Evolutionary conservation across 345 rosid species (phyloP).

Genomic region (Ceriops decandra): DNA sequence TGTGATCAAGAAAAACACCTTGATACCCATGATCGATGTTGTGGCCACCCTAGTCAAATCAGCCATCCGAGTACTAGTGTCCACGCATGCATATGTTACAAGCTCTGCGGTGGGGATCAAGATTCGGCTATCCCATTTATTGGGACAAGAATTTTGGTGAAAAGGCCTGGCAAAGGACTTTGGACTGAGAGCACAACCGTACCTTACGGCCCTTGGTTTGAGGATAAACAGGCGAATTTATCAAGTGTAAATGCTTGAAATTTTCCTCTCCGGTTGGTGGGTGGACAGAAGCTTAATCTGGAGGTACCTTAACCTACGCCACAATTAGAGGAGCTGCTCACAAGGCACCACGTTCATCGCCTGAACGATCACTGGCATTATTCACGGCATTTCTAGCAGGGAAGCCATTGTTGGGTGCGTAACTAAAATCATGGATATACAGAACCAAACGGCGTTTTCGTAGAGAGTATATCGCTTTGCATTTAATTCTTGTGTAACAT

Average conservation of each 20-base stretch:
- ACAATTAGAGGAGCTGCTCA: conserved; percentile 24
- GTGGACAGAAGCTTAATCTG: conserved; percentile 21
- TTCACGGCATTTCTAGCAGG: conserved; percentile 8
- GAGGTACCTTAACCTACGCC: conserved; percentile 5
- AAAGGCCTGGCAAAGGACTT: conserved; percentile 3
- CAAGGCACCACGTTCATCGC: conserved; percentile 13
- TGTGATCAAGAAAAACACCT: background rate
- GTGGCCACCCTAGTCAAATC: background rate
- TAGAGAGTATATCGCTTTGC: too few species aligned
- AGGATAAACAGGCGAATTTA: conserved; percentile 15
- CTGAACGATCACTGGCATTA: conserved; percentile 9
- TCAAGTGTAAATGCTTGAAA: too few species aligned
- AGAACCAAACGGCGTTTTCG: too few species aligned
- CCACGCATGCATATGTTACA: background rate
- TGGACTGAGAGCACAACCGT: conserved; percentile 9
- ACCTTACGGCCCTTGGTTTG: conserved; percentile 13
- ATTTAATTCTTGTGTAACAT: too few species aligned
- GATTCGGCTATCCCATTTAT: conserved; percentile 20
- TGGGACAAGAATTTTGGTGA: conserved; percentile 5
- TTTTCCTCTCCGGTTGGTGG: conserved; percentile 13
- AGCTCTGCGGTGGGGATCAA: conserved; percentile 23
- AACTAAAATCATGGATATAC: too few species aligned
- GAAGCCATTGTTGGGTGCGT: background rate
- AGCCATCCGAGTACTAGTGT: conserved; percentile 1
- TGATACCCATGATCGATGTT: background rate